Percentiles rank a stretch among this genome's conserved stretches.
Evolutionary conservation across 495 filamentous ascomycete genomes (phyloP).

Genomic region (Penicillium herquei): DNA sequence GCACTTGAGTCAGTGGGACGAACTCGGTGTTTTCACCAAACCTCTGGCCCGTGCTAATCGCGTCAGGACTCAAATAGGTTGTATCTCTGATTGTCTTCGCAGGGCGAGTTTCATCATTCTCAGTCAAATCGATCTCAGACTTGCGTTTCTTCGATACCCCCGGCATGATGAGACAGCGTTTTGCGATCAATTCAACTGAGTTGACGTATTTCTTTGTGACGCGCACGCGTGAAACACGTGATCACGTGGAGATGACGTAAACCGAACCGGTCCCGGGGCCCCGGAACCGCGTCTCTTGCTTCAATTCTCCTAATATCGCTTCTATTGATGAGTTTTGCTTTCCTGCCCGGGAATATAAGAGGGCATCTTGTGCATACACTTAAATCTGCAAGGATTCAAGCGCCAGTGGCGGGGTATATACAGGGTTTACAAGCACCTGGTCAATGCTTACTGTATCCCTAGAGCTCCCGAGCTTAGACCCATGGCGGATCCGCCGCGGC

Average conservation of each 20-base stretch:
- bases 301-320: too few species aligned
- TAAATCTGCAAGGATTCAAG: not conserved
- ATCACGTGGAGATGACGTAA: not conserved
- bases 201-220: too few species aligned
- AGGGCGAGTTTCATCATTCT: constrained; percentile 19
- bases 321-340: not conserved
- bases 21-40: constrained; percentile 37
- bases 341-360: too few species aligned
- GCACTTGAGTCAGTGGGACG: constrained; percentile 34
- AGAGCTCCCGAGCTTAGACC: constrained; percentile 14
- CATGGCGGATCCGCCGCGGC: too few species aligned
- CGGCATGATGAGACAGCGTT: constrained; percentile 4
- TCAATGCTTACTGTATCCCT: constrained; percentile 10
- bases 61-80: not conserved
- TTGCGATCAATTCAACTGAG: not conserved
- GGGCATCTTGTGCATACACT: not conserved
- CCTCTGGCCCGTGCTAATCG: constrained; percentile 23
- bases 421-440: not conserved
- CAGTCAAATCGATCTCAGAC: constrained; percentile 11
- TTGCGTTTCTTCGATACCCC: constrained; percentile 20
- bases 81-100: constrained; percentile 10
- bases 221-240: not conserved
- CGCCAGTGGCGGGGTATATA: not conserved
- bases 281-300: too few species aligned
- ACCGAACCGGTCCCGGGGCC: too few species aligned